Evolutionary conservation across 176 grass and related monocot species (phyloP), one percentile per base, ranked within the genome.

Genomic region (Paspalum notatum): DNA sequence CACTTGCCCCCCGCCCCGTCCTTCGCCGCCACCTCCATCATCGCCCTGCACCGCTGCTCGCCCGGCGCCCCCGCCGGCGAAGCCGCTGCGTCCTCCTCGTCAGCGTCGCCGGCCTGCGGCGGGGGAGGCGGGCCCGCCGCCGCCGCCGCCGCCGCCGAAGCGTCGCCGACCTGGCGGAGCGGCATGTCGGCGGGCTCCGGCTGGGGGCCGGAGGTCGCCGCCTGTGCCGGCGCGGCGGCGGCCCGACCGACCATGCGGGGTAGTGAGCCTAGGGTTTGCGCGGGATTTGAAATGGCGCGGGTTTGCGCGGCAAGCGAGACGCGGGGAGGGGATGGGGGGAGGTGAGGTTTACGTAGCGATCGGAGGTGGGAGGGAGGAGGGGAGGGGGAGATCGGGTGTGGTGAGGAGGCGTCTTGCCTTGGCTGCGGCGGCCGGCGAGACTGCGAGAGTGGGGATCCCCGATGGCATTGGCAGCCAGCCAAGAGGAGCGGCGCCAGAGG

Each of bases 21-120:
- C 75, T 93, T 94, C 58, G 54, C 69, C 69, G 88, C 94, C 85
- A 97, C 94, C 86, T 94, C 94, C 89, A 97, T 94, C 91, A 94
- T 91, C 78, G 91, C 91, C 78, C 86, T 81, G 84, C 94, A 97
- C 63, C 89, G 48, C 71, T 78, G 48, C 71, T 78, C 80, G 43
- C 22, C 64, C 41, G 12, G 18, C 53, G 57, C 4, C 9, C 27
- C 63, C 15, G 17, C 65, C 39, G 50, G 38, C 63, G 57, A 68
- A 17, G 12, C 46, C 40, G 44, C 2, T 32, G 24, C 12, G 43
- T 46, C 68, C 24, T 71, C 45, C 68, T 32, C 68, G 12, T 49
- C 67, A 17, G 45, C 68, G 68, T 32, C 45, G 45, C 46, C 24
- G 68, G 46, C 15, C 46, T 32, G 68, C 37, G 62, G 44, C n/a